Conservation (phyloP, 768 basidiomycete genomes). For the Suillus subalutaceus region DNA sequence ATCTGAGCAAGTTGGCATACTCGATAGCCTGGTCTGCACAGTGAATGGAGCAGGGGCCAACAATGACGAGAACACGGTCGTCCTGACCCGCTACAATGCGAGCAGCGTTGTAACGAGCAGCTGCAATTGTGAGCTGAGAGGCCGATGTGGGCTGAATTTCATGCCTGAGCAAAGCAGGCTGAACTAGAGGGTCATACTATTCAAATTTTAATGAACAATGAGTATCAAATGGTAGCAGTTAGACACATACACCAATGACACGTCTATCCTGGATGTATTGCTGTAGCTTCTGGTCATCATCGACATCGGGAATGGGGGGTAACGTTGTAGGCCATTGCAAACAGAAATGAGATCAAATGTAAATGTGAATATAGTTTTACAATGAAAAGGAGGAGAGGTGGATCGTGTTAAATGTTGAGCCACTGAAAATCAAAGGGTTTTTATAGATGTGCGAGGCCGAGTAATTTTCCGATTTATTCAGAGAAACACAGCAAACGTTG, state of each 20-base stretch:
- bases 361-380: neutral
- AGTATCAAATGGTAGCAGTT: neutral
- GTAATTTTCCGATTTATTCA: slow-evolving; percentile 9
- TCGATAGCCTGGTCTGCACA: slow-evolving; percentile 82
- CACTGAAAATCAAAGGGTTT: neutral
- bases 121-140: slow-evolving; percentile 76
- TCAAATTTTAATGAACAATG: slow-evolving; percentile 18
- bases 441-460: slow-evolving; percentile 8
- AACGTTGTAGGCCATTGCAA: slow-evolving; percentile 40
- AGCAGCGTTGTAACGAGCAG: slow-evolving; percentile 78
- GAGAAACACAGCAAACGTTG: slow-evolving; percentile 2
- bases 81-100: slow-evolving; percentile 83
- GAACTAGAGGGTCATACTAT: slow-evolving; percentile 95
- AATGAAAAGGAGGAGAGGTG: neutral
- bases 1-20: slow-evolving; percentile 75
- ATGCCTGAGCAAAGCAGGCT: slow-evolving; percentile 87
- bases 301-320: slow-evolving; percentile 68
- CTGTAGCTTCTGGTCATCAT: slow-evolving; percentile 64
- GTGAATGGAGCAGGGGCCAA: slow-evolving; percentile 97
- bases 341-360: neutral
- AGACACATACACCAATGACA: slow-evolving; percentile 67
- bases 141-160: slow-evolving; percentile 71
- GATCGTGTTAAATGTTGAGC: too few relatives aligned
- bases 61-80: slow-evolving; percentile 84
- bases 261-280: slow-evolving; percentile 81